Base-by-base conservation (phyloP, 2,329 filamentous ascomycete genomes). In the Fusarium tupiense region DNA sequence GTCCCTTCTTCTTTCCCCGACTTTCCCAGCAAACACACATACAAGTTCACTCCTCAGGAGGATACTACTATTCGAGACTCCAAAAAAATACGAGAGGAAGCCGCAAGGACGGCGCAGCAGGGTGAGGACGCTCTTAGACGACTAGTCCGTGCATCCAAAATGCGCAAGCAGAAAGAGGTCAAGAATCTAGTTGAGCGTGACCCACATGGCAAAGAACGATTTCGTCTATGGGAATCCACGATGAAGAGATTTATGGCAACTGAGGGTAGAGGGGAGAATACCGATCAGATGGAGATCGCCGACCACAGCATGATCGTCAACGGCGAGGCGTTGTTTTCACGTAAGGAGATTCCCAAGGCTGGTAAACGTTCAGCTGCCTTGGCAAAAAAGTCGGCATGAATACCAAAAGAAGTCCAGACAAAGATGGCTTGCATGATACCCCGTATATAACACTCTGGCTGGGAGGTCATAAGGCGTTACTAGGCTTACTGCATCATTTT, bases 221-320 rank as follows among this genome's bases (percentile, higher is more conserved):
- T 91, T 75, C 82, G 87, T 12, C 81, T 90, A 9, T 92, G 90
- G 90, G 90, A 92, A 80, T 80, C 83, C 19, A 87, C 89, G 2
- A 91, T 92, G 89, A 85, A 86, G 58, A 86, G 87, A 46, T 84
- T 91, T 50, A 85, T 90, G 67, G 78, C 79, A 17, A 73, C 71
- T 67, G 77, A 82, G 62, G 66, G 76, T 44, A 76, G 76, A 43
- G 76, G 80, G 60, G 76, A 82, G 63, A 69, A 81, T 38, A 80
- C 81, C 20, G 83, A 83, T 35, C 80, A 84, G 47, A 80, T 84
- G 24, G 89, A 91, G 73, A 89, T 88, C 75, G 88, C 89, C 6
- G 90, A 92, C 67, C 86, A 90, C 74, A 91, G 89, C 77, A 90
- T 91, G 84, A 89, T 92, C 79, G 90, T 92, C 40, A 91, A 92